phyloP scores from a whole-genome alignment of 2,329 filamentous ascomycete species.

The Trichoderma koningiopsis region DNA sequence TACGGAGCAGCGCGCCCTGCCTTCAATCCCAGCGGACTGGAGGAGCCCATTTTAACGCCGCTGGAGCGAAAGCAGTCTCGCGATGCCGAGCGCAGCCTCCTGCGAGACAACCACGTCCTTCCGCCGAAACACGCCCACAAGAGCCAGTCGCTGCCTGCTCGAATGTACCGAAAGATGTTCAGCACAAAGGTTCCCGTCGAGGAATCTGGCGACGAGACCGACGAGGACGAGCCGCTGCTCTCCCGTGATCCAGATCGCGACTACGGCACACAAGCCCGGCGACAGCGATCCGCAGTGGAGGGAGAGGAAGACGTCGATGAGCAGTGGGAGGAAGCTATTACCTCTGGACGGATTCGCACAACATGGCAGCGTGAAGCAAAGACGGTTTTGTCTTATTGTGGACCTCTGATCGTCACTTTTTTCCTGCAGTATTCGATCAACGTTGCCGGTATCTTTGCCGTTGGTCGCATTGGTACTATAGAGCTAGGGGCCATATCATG shows the following conservation, averaged over 20 bases:
- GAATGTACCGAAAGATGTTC: conserved; percentile 53
- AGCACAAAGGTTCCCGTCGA: conserved; percentile 55
- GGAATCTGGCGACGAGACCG: conserved; percentile 46
- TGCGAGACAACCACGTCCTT: conserved; percentile 67
- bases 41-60: conserved; percentile 54
- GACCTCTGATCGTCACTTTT: conserved; percentile 71
- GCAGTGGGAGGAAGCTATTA: conserved; percentile 85
- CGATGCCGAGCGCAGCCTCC: conserved; percentile 60
- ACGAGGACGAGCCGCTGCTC: conserved; percentile 49
- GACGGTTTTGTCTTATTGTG: conserved; percentile 72
- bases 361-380: conserved; percentile 90
- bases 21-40: conserved; percentile 59
- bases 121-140: conserved; percentile 57
- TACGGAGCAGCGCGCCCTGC: conserved; percentile 71
- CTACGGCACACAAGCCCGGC: conserved; percentile 34
- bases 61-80: conserved; percentile 59
- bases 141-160: conserved; percentile 40
- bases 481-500: conserved; percentile 49
- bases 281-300: conserved; percentile 42
- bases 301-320: conserved; percentile 61
- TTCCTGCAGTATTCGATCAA: conserved; percentile 81
- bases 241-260: conserved; percentile 16
- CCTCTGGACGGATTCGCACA: conserved; percentile 77
- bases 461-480: conserved; percentile 72
- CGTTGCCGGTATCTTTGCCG: conserved; percentile 78